phyloP scores from a whole-genome alignment of 352 stramenopile species.

The Peronosclerospora sorghi region DNA sequence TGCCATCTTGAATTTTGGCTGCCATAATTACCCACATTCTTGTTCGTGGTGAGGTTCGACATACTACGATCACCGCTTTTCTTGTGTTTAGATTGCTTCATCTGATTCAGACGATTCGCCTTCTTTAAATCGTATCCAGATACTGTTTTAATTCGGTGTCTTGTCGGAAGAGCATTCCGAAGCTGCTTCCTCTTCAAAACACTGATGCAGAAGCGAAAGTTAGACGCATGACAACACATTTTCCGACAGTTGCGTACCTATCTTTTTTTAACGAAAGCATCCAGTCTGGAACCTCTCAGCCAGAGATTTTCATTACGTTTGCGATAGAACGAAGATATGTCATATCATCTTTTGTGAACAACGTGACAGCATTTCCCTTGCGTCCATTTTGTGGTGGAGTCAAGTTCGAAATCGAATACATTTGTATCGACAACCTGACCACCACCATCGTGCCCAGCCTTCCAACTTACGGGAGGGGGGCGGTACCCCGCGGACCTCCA shows the following conservation, averaged over 20 bases:
- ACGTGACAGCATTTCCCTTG: slow-evolving; percentile 91
- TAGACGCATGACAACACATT: slow-evolving; percentile 1
- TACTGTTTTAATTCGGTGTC: slow-evolving; percentile 74
- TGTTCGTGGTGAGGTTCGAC: neutral
- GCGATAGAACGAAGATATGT: slow-evolving; percentile 92
- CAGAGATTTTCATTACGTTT: slow-evolving; percentile 98
- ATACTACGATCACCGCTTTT: slow-evolving; percentile 4
- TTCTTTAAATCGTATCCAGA: slow-evolving; percentile 84
- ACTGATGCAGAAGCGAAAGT: slow-evolving; percentile 18
- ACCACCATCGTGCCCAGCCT: too few species aligned
- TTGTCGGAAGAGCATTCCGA: slow-evolving; percentile 59
- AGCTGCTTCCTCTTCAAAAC: slow-evolving; percentile 67
- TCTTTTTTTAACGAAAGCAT: slow-evolving; percentile 95
- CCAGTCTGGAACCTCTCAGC: slow-evolving; percentile 95
- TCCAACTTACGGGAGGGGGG: too few species aligned
- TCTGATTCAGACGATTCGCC: slow-evolving; percentile 49
- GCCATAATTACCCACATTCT: neutral
- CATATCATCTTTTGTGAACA: slow-evolving; percentile 96
- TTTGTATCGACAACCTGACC: too few species aligned
- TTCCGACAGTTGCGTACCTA: slow-evolving; percentile 30
- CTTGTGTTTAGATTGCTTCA: slow-evolving; percentile 32
- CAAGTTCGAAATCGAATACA: too few species aligned
- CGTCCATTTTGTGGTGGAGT: too few species aligned
- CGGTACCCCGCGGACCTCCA: too few species aligned
- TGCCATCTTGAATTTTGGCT: slow-evolving; percentile 5